Evolutionary conservation across 2,329 filamentous ascomycete species (phyloP), one percentile per base, ranked within the genome.

Genomic region (Pseudodiploospora longispora): DNA sequence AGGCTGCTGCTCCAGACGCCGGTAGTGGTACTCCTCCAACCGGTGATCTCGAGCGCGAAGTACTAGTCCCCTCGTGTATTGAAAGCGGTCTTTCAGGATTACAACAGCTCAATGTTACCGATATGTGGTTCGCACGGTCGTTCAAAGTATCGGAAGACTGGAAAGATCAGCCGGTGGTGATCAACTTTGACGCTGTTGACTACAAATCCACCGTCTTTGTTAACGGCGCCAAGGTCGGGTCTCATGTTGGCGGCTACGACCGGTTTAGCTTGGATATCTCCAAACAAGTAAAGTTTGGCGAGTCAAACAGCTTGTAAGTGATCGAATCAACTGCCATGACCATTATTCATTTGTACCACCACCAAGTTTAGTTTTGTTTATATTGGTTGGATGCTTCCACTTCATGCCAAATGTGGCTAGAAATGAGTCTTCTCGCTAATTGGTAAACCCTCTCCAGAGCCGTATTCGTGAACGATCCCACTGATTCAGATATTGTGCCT

Each of bases 401-500:
- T 32, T 43, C 5, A 38, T 36, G 3, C 4, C 1, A 5, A 36
- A 35, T 33, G 6, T 27, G 8, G 27, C 5, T 31, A 27, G 41
- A 27, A 10, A 6, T 41, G 12, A 42, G 9, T 8, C 34, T 2
- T 9, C n/a, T 33, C 4, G 9, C 35, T 40, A 10, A 33, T 29
- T 30, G 10, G 10, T 4, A 2, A 10, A 19, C 2, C 32, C 8
- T 37, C 5, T 31, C 9, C 39, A 81, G 78, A 5, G 66, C 79
- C 27, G 78, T 86, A 2, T 81, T 80, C 52, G 81, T 83, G 0
- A 75, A 76, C 42, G 83, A 87, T 48, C 83, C 83, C 0, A 85
- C 83, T 0, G 82, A 86, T 52, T 56, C 59, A 30, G 67, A 68
- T 2, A 70, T 80, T 9, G 80, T 83, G 36, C 82, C 82, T 0